Percentiles rank a stretch among this genome's conserved stretches.
These are phyloP conservation scores for Agastache rugosa DNA, from an alignment of 257 asterid species.

Conservation along the genomic window DNA sequence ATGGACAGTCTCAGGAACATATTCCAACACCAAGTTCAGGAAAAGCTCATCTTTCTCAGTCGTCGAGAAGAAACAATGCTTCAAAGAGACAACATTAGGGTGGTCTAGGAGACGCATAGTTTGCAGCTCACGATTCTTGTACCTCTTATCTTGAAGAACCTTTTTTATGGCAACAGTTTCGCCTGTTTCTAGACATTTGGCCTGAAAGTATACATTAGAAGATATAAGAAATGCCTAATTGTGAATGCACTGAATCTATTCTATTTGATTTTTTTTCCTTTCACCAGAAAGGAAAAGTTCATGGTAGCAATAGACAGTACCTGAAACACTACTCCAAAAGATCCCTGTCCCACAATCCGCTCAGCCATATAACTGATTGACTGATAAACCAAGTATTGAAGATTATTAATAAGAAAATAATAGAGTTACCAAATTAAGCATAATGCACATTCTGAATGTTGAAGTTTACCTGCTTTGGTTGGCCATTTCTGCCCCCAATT, in stretches of 20 bases:
- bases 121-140: conserved; percentile 89
- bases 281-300: conserved; percentile 1
- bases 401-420: conserved; percentile 2
- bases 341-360: conserved; percentile 84
- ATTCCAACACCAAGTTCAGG: conserved; percentile 86
- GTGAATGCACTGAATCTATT: conserved; percentile 14
- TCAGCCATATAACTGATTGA: conserved; percentile 93
- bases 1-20: conserved; percentile 85
- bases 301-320: conserved; percentile 38
- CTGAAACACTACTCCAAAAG: conserved; percentile 91
- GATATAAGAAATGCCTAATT: neutral
- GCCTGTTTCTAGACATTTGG: conserved; percentile 85
- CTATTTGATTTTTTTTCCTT: neutral
- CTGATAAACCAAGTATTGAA: conserved; percentile 39
- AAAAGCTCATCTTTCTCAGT: conserved; percentile 80
- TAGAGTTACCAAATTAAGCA: neutral
- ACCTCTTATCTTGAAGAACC: conserved; percentile 90
- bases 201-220: conserved; percentile 50
- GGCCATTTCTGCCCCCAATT: conserved; percentile 75
- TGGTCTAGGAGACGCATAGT: conserved; percentile 87
- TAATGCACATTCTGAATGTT: neutral
- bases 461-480: conserved; percentile 68
- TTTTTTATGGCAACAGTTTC: conserved; percentile 89
- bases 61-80: conserved; percentile 82
- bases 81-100: conserved; percentile 74